phyloP scores from a whole-genome alignment of 768 basidiomycete genomes.

The Pleurotus pulmonarius region DNA sequence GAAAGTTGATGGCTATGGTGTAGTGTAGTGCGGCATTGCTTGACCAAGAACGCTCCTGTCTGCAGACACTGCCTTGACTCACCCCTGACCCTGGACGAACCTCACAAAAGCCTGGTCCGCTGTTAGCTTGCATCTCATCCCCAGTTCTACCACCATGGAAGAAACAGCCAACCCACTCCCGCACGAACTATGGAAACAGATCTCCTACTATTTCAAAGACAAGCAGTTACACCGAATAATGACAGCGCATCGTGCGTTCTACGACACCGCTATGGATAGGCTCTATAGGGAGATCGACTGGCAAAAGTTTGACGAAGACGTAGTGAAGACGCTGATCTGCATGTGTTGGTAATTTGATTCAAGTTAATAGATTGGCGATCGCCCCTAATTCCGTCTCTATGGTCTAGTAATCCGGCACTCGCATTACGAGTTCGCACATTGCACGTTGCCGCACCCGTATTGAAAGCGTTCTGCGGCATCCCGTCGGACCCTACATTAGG shows the following conservation, averaged over 20 bases:
- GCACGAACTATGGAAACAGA: constrained; percentile 4
- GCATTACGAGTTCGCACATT: neutral
- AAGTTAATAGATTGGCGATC: too few species aligned
- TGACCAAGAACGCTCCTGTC: too few species aligned
- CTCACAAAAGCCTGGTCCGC: neutral
- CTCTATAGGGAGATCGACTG: neutral
- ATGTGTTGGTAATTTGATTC: neutral
- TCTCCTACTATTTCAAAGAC: neutral
- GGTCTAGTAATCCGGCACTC: neutral
- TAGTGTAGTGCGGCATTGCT: too few species aligned
- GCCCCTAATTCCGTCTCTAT: too few species aligned
- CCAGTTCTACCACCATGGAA: neutral
- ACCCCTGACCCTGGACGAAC: too few species aligned
- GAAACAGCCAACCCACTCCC: neutral
- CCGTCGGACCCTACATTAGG: neutral
- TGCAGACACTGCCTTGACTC: too few species aligned
- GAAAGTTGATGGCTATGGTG: too few species aligned
- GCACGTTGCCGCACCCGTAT: neutral
- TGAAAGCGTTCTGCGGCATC: neutral
- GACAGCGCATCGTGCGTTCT: neutral
- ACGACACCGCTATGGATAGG: neutral
- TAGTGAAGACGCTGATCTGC: neutral
- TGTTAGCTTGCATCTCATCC: neutral
- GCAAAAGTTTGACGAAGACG: neutral
- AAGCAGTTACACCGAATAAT: neutral